Conservation (phyloP, 2,329 filamentous ascomycete species). For the Dendrostoma leiphaemia region DNA sequence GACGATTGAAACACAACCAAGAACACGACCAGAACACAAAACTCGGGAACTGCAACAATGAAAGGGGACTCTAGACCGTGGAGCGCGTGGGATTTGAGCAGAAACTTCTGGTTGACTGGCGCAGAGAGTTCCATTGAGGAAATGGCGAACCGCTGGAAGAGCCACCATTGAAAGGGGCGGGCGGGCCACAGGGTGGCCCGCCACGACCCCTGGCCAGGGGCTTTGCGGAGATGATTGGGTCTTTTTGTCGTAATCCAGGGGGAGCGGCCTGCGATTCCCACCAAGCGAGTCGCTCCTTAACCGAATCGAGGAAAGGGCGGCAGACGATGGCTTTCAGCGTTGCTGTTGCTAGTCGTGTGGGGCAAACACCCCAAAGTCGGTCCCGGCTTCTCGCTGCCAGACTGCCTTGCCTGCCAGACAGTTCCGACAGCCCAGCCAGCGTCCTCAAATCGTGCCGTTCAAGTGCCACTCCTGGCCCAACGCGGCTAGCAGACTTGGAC, state of each 20-base stretch:
- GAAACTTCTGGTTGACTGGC: conserved; percentile 9
- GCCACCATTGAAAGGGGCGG: conserved; percentile 12
- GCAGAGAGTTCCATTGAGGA: conserved; percentile 14
- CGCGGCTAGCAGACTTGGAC: neutral
- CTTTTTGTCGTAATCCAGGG: neutral
- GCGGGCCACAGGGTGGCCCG: conserved; percentile 1
- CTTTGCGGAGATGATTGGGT: conserved; percentile 15
- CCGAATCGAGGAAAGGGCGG: neutral
- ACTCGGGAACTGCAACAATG: conserved; percentile 12
- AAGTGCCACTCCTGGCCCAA: neutral
- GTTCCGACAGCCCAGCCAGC: too few relatives aligned
- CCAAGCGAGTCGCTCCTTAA: neutral
- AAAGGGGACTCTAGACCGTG: conserved; percentile 2
- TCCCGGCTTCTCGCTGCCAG: too few relatives aligned
- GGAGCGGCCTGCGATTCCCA: too few relatives aligned
- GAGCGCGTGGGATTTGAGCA: conserved; percentile 3
- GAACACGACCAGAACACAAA: neutral
- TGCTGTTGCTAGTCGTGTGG: neutral
- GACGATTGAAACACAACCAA: neutral
- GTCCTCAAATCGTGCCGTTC: too few relatives aligned
- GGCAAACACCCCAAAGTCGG: neutral
- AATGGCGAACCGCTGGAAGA: neutral
- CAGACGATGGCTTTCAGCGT: neutral
- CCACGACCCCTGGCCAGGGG: conserved; percentile 11
- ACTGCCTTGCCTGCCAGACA: too few relatives aligned